A percentile compares a stretch with the other conserved stretches of the same genome.
Evolutionary conservation across 805 yeast genomes (phyloP).

Genomic region (Scheffersomyces coipomensis): DNA sequence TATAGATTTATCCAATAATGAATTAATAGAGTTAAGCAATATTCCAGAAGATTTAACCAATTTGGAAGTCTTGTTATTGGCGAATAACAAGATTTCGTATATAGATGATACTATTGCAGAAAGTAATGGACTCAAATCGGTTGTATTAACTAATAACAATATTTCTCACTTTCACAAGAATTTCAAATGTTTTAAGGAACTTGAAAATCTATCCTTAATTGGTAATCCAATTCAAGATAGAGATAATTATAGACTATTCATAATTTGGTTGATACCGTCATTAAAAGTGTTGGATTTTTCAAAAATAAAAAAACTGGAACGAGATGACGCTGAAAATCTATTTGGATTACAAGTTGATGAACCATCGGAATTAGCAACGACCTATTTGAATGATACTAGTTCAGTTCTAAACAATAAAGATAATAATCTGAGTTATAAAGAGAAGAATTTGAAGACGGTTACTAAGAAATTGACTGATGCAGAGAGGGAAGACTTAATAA

Average conservation of each 20-base stretch:
- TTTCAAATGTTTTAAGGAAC: conserved; percentile 34
- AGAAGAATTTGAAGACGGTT: conserved; percentile 29
- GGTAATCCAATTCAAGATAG: conserved; percentile 57
- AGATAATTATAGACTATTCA: conserved; percentile 56
- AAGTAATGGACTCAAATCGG: conserved; percentile 37
- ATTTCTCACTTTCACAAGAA: conserved; percentile 42
- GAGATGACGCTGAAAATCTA: conserved; percentile 41
- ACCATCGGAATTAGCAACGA: conserved; percentile 2
- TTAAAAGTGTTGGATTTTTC: conserved; percentile 67
- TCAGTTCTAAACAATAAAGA: no score
- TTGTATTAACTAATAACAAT: conserved; percentile 53
- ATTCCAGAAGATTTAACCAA: conserved; percentile 36
- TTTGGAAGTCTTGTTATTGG: conserved; percentile 54
- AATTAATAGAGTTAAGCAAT: conserved; percentile 51
- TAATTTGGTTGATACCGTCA: conserved; percentile 62
- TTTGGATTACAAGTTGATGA: conserved; percentile 25
- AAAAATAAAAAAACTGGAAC: conserved; percentile 56
- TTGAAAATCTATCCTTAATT: conserved; percentile 49
- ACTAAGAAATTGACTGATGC: conserved; percentile 51
- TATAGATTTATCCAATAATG: conserved; percentile 77
- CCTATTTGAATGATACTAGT: background rate
- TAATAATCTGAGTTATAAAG: background rate
- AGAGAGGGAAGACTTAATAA: conserved; percentile 51
- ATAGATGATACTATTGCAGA: conserved; percentile 33
- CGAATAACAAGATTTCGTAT: conserved; percentile 56